These are phyloP conservation scores for Grammothele lineata DNA, from an alignment of 768 basidiomycete genomes.

Conservation along the genomic window DNA sequence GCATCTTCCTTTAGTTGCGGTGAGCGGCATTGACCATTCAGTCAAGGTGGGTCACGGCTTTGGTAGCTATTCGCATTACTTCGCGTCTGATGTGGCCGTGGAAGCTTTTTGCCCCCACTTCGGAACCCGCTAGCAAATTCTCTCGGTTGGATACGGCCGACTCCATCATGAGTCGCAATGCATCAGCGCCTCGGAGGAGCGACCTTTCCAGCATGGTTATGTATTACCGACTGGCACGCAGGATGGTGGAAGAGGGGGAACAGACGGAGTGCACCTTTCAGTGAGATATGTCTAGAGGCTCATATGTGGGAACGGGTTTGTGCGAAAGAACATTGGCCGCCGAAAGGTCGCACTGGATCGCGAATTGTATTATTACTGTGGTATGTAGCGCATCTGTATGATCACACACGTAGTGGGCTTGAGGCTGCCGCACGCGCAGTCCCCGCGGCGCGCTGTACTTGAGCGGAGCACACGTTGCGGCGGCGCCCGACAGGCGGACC, in stretches of 20 bases:
- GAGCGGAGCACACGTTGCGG: too few relatives aligned
- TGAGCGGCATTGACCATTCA: slow-evolving; percentile 82
- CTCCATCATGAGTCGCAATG: slow-evolving; percentile 54
- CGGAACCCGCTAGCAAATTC: slow-evolving; percentile 41
- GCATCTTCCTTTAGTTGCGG: slow-evolving; percentile 73
- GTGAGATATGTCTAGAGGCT: slow-evolving; percentile 7
- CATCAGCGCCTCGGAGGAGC: slow-evolving; percentile 23
- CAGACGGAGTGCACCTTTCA: slow-evolving; percentile 15
- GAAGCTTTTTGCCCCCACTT: slow-evolving; percentile 64
- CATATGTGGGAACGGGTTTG: too few relatives aligned
- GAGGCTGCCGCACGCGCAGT: too few relatives aligned
- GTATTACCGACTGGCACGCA: slow-evolving; percentile 22
- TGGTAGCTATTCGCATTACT: neutral
- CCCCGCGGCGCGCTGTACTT: too few relatives aligned
- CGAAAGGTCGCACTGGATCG: too few relatives aligned
- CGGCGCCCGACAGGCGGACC: too few relatives aligned
- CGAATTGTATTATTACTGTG: too few relatives aligned
- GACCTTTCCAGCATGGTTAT: slow-evolving; percentile 29
- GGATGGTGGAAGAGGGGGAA: neutral
- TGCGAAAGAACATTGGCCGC: too few relatives aligned
- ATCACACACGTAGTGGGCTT: too few relatives aligned
- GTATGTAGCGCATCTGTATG: too few relatives aligned
- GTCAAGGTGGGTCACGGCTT: slow-evolving; percentile 73
- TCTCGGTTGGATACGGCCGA: slow-evolving; percentile 52
- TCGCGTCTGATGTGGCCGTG: neutral